These are phyloP conservation scores for Ophiostoma sp. DNA, from an alignment of 2,329 filamentous ascomycete species.

Conservation along the genomic window DNA sequence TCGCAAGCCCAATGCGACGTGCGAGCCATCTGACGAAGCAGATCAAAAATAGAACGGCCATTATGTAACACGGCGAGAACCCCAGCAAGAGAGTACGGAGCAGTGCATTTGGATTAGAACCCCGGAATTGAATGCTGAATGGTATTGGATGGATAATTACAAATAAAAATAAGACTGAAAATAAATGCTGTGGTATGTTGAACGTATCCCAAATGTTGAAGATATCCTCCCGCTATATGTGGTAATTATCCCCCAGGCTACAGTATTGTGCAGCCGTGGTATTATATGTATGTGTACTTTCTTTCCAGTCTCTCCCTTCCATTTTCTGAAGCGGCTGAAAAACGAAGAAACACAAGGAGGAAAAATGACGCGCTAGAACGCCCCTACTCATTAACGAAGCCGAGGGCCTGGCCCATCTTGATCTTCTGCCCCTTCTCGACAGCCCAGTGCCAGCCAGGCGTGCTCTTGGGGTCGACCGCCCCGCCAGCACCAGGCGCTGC, in stretches of 20 bases:
- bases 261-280: background rate
- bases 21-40: background rate
- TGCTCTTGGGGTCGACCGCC: slow-evolving; percentile 45
- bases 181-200: slow-evolving; percentile 18
- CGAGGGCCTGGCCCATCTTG: slow-evolving; percentile 82
- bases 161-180: background rate
- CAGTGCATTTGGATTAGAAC: too few relatives aligned
- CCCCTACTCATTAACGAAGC: slow-evolving; percentile 55
- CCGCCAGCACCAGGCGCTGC: slow-evolving; percentile 39
- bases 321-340: background rate
- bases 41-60: too few relatives aligned
- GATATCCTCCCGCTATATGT: slow-evolving; percentile 6
- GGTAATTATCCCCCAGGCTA: background rate
- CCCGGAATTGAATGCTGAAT: background rate
- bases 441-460: slow-evolving; percentile 74
- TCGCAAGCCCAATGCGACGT: background rate
- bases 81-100: too few relatives aligned
- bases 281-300: background rate
- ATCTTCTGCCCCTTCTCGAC: slow-evolving; percentile 83
- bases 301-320: background rate
- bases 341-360: background rate
- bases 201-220: slow-evolving; percentile 23
- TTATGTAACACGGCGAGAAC: too few relatives aligned
- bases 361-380: background rate
- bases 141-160: slow-evolving; percentile 7